A percentile compares a stretch with the other conserved stretches of the same genome.
Evolutionary conservation across 2,329 filamentous ascomycete genomes (phyloP).

Genomic region (Xylaria sp.): DNA sequence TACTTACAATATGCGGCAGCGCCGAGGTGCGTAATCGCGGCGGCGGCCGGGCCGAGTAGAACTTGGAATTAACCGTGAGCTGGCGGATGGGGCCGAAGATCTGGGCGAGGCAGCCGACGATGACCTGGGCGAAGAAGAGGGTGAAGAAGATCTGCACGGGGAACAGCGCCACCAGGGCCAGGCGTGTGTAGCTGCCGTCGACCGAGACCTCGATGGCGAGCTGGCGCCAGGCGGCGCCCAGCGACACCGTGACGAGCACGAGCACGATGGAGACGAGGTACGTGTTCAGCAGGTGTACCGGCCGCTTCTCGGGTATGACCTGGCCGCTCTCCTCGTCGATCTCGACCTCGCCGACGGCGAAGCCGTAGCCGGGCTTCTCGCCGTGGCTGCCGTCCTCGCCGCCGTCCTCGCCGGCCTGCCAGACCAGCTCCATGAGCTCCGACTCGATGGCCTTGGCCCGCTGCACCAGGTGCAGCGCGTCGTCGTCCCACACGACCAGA

Average conservation of each 20-base stretch:
- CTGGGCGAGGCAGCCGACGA: constrained; percentile 74
- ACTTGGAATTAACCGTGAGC: constrained; percentile 76
- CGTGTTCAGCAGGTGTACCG: constrained; percentile 71
- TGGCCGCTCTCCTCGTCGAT: constrained; percentile 75
- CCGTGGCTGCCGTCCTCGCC: constrained; percentile 56
- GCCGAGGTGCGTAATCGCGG: constrained; percentile 58
- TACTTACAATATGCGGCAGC: constrained; percentile 64
- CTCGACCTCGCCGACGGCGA: constrained; percentile 53
- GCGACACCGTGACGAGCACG: constrained; percentile 63
- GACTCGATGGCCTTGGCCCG: constrained; percentile 74
- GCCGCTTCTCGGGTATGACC: constrained; percentile 64
- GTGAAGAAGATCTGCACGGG: constrained; percentile 81
- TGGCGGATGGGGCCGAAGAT: constrained; percentile 76
- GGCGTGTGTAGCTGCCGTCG: constrained; percentile 63
- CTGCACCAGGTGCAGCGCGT: constrained; percentile 69
- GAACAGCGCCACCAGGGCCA: constrained; percentile 66
- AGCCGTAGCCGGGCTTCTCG: constrained; percentile 52
- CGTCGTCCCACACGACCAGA: constrained; percentile 82
- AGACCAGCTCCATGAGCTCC: constrained; percentile 77
- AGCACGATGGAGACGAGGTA: constrained; percentile 69
- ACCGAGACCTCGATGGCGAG: constrained; percentile 70
- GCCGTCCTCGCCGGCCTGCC: constrained; percentile 60
- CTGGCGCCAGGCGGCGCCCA: constrained; percentile 71
- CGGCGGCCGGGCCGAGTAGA: constrained; percentile 74
- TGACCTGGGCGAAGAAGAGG: constrained; percentile 79